Percentiles rank a stretch among this genome's conserved stretches.
These are phyloP conservation scores for Xylariales sp. DNA, from an alignment of 2,329 filamentous ascomycete genomes.

Conservation along the genomic window DNA sequence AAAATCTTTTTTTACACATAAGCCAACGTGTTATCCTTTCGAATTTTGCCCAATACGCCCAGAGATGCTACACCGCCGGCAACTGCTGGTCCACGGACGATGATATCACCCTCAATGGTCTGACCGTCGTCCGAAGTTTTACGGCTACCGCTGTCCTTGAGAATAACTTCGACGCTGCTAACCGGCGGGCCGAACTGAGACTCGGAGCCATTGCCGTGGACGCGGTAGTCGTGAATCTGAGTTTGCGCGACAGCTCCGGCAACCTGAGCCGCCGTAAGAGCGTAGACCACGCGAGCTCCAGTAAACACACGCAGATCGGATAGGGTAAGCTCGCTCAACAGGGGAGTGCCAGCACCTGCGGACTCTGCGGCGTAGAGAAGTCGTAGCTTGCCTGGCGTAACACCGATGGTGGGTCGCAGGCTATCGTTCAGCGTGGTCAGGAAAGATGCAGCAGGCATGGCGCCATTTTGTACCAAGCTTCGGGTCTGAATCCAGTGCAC, in stretches of 20 bases:
- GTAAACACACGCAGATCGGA: conserved; percentile 81
- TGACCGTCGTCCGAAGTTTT: conserved; percentile 61
- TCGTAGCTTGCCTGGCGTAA: conserved; percentile 68
- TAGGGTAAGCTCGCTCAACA: conserved; percentile 64
- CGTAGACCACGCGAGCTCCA: conserved; percentile 77
- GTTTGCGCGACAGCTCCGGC: conserved; percentile 88
- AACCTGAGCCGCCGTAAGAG: conserved; percentile 75
- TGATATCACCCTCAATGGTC: conserved; percentile 57
- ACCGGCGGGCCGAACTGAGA: conserved; percentile 80
- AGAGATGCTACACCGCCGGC: conserved; percentile 59
- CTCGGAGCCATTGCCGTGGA: conserved; percentile 33
- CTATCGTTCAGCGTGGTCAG: conserved; percentile 59
- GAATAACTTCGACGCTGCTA: conserved; percentile 72
- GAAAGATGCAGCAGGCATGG: conserved; percentile 65
- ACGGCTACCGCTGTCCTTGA: conserved; percentile 57
- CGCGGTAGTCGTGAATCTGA: conserved; percentile 81
- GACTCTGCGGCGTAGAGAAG: conserved; percentile 77
- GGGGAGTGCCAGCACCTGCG: conserved; percentile 55
- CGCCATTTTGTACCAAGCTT: conserved; percentile 63
- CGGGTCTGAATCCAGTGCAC: conserved; percentile 70
- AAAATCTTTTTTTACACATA: conserved; percentile 33
- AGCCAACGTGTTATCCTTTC: conserved; percentile 69
- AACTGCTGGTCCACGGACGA: conserved; percentile 70
- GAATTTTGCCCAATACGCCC: conserved; percentile 60
- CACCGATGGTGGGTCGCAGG: conserved; percentile 54